These are phyloP conservation scores for Leccinum rimulosum DNA, from an alignment of 768 basidiomycete genomes.

Conservation along the genomic window DNA sequence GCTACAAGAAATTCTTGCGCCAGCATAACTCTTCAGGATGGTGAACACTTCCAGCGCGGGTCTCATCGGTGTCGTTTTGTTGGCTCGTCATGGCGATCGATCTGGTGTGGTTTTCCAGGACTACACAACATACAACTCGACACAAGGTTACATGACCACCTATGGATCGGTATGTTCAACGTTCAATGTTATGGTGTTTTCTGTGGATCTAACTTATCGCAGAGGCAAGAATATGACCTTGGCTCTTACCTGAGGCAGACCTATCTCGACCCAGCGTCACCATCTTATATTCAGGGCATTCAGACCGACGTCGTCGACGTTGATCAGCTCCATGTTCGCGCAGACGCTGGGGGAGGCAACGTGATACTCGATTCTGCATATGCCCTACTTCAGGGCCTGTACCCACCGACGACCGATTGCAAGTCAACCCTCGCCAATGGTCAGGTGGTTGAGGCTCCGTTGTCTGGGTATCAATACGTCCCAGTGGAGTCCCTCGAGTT, in stretches of 20 bases:
- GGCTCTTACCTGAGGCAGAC: slow-evolving; percentile 57
- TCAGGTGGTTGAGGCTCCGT: slow-evolving; percentile 63
- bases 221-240: slow-evolving; percentile 57
- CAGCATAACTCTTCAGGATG: slow-evolving; percentile 14
- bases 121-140: slow-evolving; percentile 64
- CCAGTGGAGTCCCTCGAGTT: slow-evolving; percentile 60
- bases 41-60: slow-evolving; percentile 25
- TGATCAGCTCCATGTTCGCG: slow-evolving; percentile 67
- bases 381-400: slow-evolving; percentile 80
- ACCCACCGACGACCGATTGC: slow-evolving; percentile 68
- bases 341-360: slow-evolving; percentile 77
- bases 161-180: slow-evolving; percentile 59
- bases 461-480: slow-evolving; percentile 86
- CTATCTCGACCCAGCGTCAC: slow-evolving; percentile 60
- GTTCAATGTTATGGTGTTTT: neutral
- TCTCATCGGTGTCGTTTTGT: slow-evolving; percentile 69
- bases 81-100: slow-evolving; percentile 78
- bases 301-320: slow-evolving; percentile 64
- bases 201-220: neutral
- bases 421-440: slow-evolving; percentile 73
- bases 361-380: slow-evolving; percentile 83
- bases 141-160: slow-evolving; percentile 65
- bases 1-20: too few species aligned
- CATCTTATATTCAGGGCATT: slow-evolving; percentile 67
- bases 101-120: slow-evolving; percentile 60